Evolutionary conservation across 805 yeast genomes (phyloP).

Genomic region (Wickerhamiella occidentalis): DNA sequence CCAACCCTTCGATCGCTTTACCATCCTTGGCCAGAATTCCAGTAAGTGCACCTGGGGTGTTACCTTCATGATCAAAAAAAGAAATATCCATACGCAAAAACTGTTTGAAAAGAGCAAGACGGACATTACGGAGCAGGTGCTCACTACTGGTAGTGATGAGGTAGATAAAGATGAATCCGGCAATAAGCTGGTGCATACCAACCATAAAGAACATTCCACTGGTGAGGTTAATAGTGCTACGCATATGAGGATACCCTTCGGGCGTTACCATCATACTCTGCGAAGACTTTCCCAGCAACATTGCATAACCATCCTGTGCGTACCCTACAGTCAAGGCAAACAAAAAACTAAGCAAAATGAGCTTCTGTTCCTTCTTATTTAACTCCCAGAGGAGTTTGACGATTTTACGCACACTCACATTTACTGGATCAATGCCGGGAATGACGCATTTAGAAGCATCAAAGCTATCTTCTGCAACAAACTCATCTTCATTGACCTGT

Average conservation of each 20-base stretch:
- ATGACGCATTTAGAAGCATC: constrained; percentile 13
- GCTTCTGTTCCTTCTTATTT: constrained; percentile 21
- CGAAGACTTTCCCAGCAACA: constrained; percentile 30
- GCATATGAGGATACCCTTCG: constrained; percentile 26
- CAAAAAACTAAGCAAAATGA: constrained; percentile 21
- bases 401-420: constrained; percentile 12
- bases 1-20: constrained; percentile 31
- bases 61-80: constrained; percentile 29
- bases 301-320: constrained; percentile 30
- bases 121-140: constrained; percentile 27
- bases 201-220: constrained; percentile 29
- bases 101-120: constrained; percentile 26
- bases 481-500: constrained; percentile 1
- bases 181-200: constrained; percentile 24
- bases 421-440: constrained; percentile 17
- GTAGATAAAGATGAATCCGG: constrained; percentile 20
- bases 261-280: constrained; percentile 28
- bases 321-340: constrained; percentile 27
- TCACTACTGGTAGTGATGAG: constrained; percentile 24
- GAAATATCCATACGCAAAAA: constrained; percentile 30
- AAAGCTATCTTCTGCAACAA: constrained; percentile 5
- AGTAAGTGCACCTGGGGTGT: constrained; percentile 31
- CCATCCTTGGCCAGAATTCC: constrained; percentile 32
- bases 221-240: constrained; percentile 27
- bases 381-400: constrained; percentile 19